A percentile compares a stretch with the other conserved stretches of the same genome.
Evolutionary conservation across 805 yeast genomes (phyloP).

Genomic region (Pichia cabralensis): DNA sequence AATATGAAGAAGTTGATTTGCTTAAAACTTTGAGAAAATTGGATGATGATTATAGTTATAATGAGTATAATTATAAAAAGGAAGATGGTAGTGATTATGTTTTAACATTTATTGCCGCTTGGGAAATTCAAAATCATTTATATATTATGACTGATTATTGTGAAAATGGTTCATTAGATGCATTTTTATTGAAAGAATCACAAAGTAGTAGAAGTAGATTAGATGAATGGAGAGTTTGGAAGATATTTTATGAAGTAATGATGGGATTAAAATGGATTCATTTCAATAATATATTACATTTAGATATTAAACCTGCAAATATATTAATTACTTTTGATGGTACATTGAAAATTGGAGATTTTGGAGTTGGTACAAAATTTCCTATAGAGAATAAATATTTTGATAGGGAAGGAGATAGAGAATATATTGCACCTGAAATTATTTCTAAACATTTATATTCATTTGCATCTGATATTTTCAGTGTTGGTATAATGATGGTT

Average conservation of each 20-base stretch:
- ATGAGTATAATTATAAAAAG: conserved; percentile 7
- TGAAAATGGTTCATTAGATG: conserved; percentile 81
- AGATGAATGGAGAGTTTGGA: conserved; percentile 98
- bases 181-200: conserved; percentile 66
- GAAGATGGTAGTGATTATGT: conserved; percentile 48
- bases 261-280: conserved; percentile 79
- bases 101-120: conserved; percentile 69
- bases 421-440: conserved; percentile 95
- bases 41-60: neutral
- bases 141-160: conserved; percentile 94
- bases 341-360: conserved; percentile 86
- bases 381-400: conserved; percentile 57
- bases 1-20: conserved; percentile 72
- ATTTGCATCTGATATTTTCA: conserved; percentile 88
- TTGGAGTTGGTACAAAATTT: conserved; percentile 81
- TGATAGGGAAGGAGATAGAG: conserved; percentile 95
- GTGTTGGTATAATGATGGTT: conserved; percentile 86
- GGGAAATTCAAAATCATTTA: conserved; percentile 69
- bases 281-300: conserved; percentile 63
- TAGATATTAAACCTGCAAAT: conserved; percentile 93
- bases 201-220: conserved; percentile 61
- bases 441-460: conserved; percentile 74
- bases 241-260: conserved; percentile 75
- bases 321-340: conserved; percentile 93
- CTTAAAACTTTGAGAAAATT: conserved; percentile 28